phyloP scores from a whole-genome alignment of 2,329 filamentous ascomycete genomes.

The Paramyrothecium roridum region DNA sequence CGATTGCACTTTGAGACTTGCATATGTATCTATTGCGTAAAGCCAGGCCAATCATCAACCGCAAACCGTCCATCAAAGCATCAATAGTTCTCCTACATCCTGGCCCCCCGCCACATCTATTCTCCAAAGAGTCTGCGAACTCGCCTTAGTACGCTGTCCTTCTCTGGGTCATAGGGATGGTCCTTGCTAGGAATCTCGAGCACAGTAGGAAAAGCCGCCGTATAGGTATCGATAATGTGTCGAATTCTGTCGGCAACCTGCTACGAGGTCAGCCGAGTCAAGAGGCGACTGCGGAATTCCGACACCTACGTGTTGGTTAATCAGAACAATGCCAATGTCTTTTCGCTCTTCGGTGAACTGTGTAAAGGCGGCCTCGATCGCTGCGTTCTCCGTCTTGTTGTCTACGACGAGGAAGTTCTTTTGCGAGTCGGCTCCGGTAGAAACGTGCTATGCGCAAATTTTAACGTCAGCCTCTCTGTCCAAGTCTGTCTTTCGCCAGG shows the following conservation, averaged over 20 bases:
- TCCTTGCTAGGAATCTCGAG: constrained; percentile 98
- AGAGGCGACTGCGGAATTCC: background rate
- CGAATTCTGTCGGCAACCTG: constrained; percentile 94
- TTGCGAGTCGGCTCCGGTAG: constrained; percentile 79
- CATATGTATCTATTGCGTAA: background rate
- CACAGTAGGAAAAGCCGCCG: constrained; percentile 91
- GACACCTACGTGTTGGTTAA: constrained; percentile 86
- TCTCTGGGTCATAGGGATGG: constrained; percentile 97
- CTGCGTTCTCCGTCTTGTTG: constrained; percentile 80
- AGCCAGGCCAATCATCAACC: background rate
- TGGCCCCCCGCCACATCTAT: constrained; percentile 34
- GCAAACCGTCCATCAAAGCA: background rate
- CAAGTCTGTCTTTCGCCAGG: background rate
- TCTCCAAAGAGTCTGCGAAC: constrained; percentile 69
- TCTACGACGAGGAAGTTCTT: constrained; percentile 99
- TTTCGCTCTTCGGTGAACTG: constrained; percentile 86
- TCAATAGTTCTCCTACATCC: constrained; percentile 4
- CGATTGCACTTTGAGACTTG: background rate
- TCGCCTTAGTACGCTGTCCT: constrained; percentile 92
- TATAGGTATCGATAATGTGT: constrained; percentile 85
- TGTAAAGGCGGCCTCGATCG: constrained; percentile 89
- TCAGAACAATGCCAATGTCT: constrained; percentile 93
- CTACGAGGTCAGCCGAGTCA: constrained; percentile 12
- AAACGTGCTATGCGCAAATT: constrained; percentile 69
- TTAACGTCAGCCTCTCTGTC: constrained; percentile 1